Conservation (phyloP, 2,329 filamentous ascomycete species). For the Scolecobasidium constrictum region DNA sequence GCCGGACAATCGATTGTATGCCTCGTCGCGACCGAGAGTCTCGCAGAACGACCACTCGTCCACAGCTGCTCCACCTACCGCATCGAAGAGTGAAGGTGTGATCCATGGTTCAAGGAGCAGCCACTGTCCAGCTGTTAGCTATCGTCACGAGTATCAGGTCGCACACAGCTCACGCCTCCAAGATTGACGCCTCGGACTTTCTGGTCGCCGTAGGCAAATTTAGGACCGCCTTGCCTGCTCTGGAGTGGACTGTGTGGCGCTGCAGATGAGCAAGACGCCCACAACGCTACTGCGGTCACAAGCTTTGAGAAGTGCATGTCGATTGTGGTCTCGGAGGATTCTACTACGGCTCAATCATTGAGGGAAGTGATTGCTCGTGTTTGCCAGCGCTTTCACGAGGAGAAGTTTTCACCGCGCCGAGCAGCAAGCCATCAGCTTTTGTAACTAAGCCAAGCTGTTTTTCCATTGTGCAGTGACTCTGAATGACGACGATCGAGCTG, state of each 20-base stretch:
- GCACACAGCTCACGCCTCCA: constrained; percentile 69
- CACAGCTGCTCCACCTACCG: constrained; percentile 34
- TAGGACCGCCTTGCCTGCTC: constrained; percentile 7
- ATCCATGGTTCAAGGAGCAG: constrained; percentile 91
- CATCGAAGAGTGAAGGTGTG: constrained; percentile 75
- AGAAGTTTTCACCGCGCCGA: too few species aligned
- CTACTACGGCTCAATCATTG: too few species aligned
- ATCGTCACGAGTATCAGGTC: not conserved
- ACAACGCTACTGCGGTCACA: too few species aligned
- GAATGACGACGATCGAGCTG: too few species aligned
- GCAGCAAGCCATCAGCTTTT: too few species aligned
- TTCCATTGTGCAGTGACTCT: too few species aligned
- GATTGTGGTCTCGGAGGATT: too few species aligned
- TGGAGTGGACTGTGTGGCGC: not conserved
- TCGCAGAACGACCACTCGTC: constrained; percentile 78
- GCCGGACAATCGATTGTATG: constrained; percentile 57
- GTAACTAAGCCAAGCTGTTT: too few species aligned
- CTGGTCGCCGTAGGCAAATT: constrained; percentile 52
- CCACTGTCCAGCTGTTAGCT: constrained; percentile 30
- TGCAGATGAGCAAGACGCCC: too few species aligned
- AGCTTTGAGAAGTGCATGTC: too few species aligned
- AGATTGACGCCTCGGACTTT: constrained; percentile 86
- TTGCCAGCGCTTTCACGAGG: too few species aligned
- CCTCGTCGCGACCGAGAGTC: constrained; percentile 57
- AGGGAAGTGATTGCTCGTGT: too few species aligned